Evolutionary conservation across 1,284 basidiomycete genomes (phyloP), one percentile per base, ranked within the genome.

Genomic region (Coniophora puteana): DNA sequence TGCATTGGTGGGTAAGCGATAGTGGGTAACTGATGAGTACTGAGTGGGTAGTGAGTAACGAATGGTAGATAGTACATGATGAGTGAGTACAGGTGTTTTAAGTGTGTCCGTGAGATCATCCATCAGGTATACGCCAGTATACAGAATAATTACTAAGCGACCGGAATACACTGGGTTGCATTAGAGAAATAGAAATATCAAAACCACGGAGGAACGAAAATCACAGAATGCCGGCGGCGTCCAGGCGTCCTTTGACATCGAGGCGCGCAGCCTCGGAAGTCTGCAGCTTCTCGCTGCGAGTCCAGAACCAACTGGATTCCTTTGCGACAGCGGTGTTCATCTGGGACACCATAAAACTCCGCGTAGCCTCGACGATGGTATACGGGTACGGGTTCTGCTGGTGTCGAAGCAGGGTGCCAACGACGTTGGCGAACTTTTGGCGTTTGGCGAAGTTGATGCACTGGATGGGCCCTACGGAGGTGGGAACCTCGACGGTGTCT

Each of bases 201-300:
- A n/a, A n/a, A n/a, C n/a, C n/a, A n/a, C n/a, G n/a, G n/a, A n/a
- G n/a, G n/a, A n/a, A n/a, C n/a, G n/a, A n/a, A n/a, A n/a, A n/a
- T n/a, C n/a, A n/a, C n/a, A n/a, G n/a, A n/a, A n/a, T n/a, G n/a
- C n/a, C n/a, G n/a, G n/a, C n/a, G n/a, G n/a, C n/a, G n/a, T n/a
- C n/a, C n/a, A n/a, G n/a, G n/a, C n/a, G n/a, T n/a, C n/a, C n/a
- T n/a, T n/a, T n/a, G n/a, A n/a, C n/a, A n/a, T n/a, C n/a, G n/a
- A n/a, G n/a, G n/a, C n/a, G n/a, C n/a, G n/a, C n/a, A n/a, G n/a
- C n/a, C n/a, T n/a, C n/a, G n/a, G n/a, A n/a, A n/a, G n/a, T n/a
- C 56, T 79, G 76, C 29, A 83, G 62, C 45, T 80, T 78, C 51
- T 78, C 69, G 53, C 76, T 80, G 55, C 69, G 69, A 44, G 58